Conservation (phyloP, 768 basidiomycete species). For the Xerocomellus amylosporus region DNA sequence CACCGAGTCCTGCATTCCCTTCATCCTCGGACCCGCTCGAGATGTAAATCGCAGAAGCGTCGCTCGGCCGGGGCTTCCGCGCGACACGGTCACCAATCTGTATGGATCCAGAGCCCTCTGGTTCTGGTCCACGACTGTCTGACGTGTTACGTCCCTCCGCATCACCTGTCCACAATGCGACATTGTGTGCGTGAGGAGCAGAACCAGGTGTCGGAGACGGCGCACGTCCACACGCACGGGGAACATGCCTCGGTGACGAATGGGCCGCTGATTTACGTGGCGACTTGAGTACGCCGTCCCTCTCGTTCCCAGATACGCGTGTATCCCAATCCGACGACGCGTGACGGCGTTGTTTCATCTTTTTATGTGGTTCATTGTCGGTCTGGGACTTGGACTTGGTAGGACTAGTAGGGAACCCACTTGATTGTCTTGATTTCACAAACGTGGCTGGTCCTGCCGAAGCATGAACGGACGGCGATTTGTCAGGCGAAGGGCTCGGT, state of each 20-base stretch:
- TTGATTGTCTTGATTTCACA: background rate
- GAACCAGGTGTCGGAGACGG: constrained; percentile 15
- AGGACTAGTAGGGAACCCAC: constrained; percentile 15
- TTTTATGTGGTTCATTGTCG: background rate
- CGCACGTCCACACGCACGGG: background rate
- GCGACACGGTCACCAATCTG: background rate
- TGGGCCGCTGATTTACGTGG: constrained; percentile 26
- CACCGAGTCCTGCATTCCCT: background rate
- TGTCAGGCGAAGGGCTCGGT: constrained; percentile 16
- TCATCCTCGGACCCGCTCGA: constrained; percentile 30
- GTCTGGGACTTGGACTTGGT: background rate
- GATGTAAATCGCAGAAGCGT: constrained; percentile 22
- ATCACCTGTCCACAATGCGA: background rate
- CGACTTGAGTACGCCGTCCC: constrained; percentile 16
- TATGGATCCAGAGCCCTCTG: background rate
- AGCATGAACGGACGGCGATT: background rate
- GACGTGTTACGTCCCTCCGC: background rate
- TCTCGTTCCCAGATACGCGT: constrained; percentile 2
- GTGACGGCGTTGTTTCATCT: background rate
- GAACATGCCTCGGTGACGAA: constrained; percentile 24
- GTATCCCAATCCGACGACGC: constrained; percentile 5
- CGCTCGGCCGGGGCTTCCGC: constrained; percentile 8
- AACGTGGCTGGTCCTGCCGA: background rate
- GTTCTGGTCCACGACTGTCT: background rate
- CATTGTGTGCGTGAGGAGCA: background rate